A percentile compares a stretch with the other conserved stretches of the same genome.
Evolutionary conservation across 352 stramenopile genomes (phyloP).

Genomic region (Thalassiosira livingstoniorum): DNA sequence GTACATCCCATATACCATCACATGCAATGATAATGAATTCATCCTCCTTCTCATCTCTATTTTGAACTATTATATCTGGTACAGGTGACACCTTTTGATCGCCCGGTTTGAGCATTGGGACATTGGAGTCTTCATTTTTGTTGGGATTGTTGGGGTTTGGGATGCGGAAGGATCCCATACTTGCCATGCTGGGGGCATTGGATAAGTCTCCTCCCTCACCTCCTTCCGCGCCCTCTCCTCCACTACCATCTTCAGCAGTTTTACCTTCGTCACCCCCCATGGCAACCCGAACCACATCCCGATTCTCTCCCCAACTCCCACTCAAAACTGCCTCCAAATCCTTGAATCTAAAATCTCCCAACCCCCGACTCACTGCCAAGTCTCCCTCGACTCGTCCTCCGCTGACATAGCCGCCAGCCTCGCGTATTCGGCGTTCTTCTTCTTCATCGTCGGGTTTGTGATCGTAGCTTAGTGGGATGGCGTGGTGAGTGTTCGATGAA

Average conservation of each 20-base stretch:
- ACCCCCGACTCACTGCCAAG: slow-evolving; percentile 85
- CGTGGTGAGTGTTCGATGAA: slow-evolving; percentile 40
- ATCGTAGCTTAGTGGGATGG: slow-evolving; percentile 81
- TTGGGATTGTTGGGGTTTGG: no score
- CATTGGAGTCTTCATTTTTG: slow-evolving; percentile 1
- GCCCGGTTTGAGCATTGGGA: slow-evolving; percentile 56
- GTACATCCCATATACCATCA: slow-evolving; percentile 91
- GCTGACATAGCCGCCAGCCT: slow-evolving; percentile 84
- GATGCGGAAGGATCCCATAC: no score
- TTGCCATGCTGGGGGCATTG: no score
- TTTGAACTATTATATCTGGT: slow-evolving; percentile 87
- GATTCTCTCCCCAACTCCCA: slow-evolving; percentile 39
- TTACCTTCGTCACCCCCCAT: neutral
- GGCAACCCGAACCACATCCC: neutral
- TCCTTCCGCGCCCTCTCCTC: no score
- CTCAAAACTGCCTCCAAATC: slow-evolving; percentile 66
- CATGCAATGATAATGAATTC: slow-evolving; percentile 90
- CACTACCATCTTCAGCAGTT: no score
- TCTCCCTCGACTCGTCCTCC: slow-evolving; percentile 87
- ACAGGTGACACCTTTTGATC: slow-evolving; percentile 90
- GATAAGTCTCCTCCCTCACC: no score
- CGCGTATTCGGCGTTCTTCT: slow-evolving; percentile 81
- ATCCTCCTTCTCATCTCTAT: slow-evolving; percentile 73
- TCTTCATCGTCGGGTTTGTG: slow-evolving; percentile 87
- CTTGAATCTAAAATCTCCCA: slow-evolving; percentile 89